phyloP scores from a whole-genome alignment of 768 basidiomycete genomes.

The Sarcodon aspratus region DNA sequence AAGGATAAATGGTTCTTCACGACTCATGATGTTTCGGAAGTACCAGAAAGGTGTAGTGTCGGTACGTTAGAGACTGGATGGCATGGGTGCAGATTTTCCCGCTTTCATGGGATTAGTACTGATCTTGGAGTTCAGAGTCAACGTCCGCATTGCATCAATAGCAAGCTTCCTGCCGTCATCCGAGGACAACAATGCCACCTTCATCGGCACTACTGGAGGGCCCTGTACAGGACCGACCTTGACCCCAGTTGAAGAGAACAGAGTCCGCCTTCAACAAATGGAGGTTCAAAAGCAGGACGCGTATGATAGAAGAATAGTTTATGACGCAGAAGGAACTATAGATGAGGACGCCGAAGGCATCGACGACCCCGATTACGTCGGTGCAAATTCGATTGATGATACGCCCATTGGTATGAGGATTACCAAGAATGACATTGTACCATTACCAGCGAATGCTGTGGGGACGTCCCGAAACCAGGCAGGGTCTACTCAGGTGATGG shows the following conservation, averaged over 20 bases:
- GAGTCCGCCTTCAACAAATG: slow-evolving; percentile 37
- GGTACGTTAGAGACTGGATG: slow-evolving; percentile 62
- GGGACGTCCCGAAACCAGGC: neutral
- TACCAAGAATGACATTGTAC: slow-evolving; percentile 4
- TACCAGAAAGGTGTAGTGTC: slow-evolving; percentile 61
- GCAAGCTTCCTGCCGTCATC: slow-evolving; percentile 61
- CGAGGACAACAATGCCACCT: slow-evolving; percentile 46
- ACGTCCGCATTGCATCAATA: slow-evolving; percentile 62
- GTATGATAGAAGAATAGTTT: slow-evolving; percentile 46
- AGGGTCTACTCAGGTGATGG: too few species aligned
- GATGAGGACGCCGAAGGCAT: slow-evolving; percentile 54
- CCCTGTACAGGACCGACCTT: slow-evolving; percentile 22
- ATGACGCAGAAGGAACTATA: slow-evolving; percentile 42
- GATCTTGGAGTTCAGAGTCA: slow-evolving; percentile 34
- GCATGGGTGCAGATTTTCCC: slow-evolving; percentile 42
- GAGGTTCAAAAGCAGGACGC: slow-evolving; percentile 58
- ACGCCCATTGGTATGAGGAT: slow-evolving; percentile 24
- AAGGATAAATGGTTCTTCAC: slow-evolving; percentile 74
- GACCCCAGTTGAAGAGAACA: slow-evolving; percentile 49
- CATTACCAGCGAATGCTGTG: neutral
- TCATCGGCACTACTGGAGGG: slow-evolving; percentile 31
- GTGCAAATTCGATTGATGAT: slow-evolving; percentile 6
- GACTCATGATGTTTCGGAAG: slow-evolving; percentile 61
- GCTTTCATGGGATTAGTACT: neutral
- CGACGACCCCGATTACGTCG: slow-evolving; percentile 35